A percentile compares a stretch with the other conserved stretches of the same genome.
These are phyloP conservation scores for Oenanthe javanica DNA, from an alignment of 140 eudicot genomes.

Conservation along the genomic window DNA sequence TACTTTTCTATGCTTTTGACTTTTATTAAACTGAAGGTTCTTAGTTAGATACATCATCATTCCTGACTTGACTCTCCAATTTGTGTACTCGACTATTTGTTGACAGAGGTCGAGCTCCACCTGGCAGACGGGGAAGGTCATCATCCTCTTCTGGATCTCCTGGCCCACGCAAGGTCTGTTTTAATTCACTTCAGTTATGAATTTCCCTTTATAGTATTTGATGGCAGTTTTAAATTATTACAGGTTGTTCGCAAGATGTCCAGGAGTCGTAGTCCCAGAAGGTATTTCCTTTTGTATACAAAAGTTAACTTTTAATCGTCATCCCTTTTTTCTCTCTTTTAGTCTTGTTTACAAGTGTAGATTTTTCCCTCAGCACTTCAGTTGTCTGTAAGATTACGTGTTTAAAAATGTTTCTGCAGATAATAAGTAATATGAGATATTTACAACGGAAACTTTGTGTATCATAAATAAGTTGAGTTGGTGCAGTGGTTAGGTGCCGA, in stretches of 20 bases:
- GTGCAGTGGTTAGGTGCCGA: too few relatives aligned
- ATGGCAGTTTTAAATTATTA: not conserved
- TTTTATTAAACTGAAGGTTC: not conserved
- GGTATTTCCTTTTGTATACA: conserved; percentile 19
- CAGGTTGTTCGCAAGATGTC: conserved; percentile 56
- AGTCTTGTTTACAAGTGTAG: not conserved
- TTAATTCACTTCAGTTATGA: not conserved
- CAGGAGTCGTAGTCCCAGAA: conserved; percentile 84
- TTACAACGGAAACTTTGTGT: not conserved
- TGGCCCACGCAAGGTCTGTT: conserved; percentile 85
- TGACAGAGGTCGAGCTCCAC: conserved; percentile 59
- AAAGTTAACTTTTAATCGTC: not conserved
- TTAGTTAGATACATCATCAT: not conserved
- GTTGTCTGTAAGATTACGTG: not conserved
- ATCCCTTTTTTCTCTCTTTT: not conserved
- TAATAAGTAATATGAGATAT: not conserved
- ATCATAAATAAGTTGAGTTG: not conserved
- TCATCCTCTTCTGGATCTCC: conserved; percentile 84
- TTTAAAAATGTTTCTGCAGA: not conserved
- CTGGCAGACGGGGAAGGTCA: conserved; percentile 70
- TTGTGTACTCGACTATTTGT: not conserved
- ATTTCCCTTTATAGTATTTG: not conserved
- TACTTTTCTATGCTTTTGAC: not conserved
- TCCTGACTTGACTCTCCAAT: not conserved
- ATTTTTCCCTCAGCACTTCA: not conserved